Percentiles rank a stretch among this genome's conserved stretches.
Conservation (phyloP, 2,329 filamentous ascomycete genomes). For the Cladophialophora yegresii region DNA sequence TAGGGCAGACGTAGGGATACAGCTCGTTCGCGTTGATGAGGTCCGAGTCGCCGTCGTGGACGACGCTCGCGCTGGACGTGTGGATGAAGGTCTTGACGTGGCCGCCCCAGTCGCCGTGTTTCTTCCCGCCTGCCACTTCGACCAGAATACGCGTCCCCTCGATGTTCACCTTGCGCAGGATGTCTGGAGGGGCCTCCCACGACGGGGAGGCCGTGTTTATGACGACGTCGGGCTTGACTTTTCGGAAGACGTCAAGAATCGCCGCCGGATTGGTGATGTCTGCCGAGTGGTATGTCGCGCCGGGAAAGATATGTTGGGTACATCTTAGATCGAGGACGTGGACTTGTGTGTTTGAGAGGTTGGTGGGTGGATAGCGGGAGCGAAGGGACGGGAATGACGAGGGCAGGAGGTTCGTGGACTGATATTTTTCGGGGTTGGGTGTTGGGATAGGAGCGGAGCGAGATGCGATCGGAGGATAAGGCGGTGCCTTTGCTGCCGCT, state of each 20-base stretch:
- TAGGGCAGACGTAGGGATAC: conserved; percentile 73
- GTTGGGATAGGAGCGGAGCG: conserved; percentile 36
- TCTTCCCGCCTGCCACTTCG: conserved; percentile 68
- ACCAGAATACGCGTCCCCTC: conserved; percentile 75
- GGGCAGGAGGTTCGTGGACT: conserved; percentile 37
- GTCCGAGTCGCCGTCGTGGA: conserved; percentile 78
- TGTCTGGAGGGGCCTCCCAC: conserved; percentile 55
- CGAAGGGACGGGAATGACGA: conserved; percentile 44
- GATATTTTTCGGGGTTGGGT: conserved; percentile 39
- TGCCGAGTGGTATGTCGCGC: conserved; percentile 69
- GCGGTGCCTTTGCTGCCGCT: background rate
- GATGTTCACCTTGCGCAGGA: conserved; percentile 82
- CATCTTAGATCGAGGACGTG: conserved; percentile 73
- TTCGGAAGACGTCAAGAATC: conserved; percentile 64
- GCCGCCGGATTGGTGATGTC: conserved; percentile 71
- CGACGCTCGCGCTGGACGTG: conserved; percentile 83
- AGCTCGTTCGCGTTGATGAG: conserved; percentile 82
- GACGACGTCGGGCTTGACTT: conserved; percentile 74
- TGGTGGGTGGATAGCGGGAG: conserved; percentile 47
- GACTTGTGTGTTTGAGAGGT: conserved; percentile 54
- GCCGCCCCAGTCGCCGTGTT: conserved; percentile 62
- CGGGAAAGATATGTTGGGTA: conserved; percentile 64
- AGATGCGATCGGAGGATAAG: conserved; percentile 12
- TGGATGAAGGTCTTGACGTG: conserved; percentile 75
- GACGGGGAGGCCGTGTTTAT: conserved; percentile 84